phyloP scores from a whole-genome alignment of 2,329 filamentous ascomycete genomes.

The Thermoascus crustaceus region DNA sequence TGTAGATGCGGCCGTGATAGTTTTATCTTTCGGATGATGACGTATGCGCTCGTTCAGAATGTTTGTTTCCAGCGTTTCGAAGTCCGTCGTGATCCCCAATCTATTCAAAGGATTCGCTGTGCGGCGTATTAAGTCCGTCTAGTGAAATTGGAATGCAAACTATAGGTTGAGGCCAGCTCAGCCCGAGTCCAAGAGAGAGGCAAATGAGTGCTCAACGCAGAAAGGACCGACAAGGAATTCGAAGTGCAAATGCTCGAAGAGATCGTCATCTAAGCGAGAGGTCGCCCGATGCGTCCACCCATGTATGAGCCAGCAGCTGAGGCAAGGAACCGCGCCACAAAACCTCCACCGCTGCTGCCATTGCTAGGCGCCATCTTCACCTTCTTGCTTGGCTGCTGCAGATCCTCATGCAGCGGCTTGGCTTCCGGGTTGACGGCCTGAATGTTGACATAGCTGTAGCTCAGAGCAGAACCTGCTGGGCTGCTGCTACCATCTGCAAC shows the following conservation, averaged over 20 bases:
- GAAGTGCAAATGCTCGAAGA: too few species aligned
- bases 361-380: constrained; percentile 31
- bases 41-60: too few species aligned
- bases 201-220: too few species aligned
- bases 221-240: too few species aligned
- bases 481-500: constrained; percentile 27
- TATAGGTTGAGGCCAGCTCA: constrained; percentile 7
- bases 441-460: constrained; percentile 29
- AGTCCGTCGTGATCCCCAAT: too few species aligned
- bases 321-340: constrained; percentile 37
- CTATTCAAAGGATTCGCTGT: too few species aligned
- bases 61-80: too few species aligned
- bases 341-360: constrained; percentile 19
- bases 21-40: too few species aligned
- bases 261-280: constrained; percentile 13
- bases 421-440: constrained; percentile 19
- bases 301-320: constrained; percentile 36
- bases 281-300: constrained; percentile 28
- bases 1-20: too few species aligned
- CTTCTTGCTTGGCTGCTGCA: constrained; percentile 34
- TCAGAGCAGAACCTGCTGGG: constrained; percentile 22
- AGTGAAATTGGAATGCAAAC: background rate
- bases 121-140: too few species aligned
- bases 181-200: background rate
- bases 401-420: constrained; percentile 21